phyloP scores from a whole-genome alignment of 805 yeast species.

The Candida railenensis region DNA sequence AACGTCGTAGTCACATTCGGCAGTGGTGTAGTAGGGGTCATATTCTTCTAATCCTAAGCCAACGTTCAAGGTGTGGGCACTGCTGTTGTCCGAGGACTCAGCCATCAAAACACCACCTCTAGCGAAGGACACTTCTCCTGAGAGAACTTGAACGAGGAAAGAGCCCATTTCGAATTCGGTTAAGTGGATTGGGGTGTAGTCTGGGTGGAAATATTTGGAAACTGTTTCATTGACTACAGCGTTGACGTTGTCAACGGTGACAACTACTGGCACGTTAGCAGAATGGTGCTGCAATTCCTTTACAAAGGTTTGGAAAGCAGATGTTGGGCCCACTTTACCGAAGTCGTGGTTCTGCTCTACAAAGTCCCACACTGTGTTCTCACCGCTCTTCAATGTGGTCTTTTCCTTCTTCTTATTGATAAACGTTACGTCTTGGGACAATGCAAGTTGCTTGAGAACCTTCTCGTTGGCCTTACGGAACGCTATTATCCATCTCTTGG shows the following conservation, averaged over 20 bases:
- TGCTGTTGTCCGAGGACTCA: slow-evolving; percentile 53
- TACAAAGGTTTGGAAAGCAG: slow-evolving; percentile 53
- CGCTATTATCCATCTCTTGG: slow-evolving; percentile 58
- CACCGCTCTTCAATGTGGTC: slow-evolving; percentile 29
- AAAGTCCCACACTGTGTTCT: slow-evolving; percentile 45
- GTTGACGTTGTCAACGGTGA: slow-evolving; percentile 76
- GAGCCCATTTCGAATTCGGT: slow-evolving; percentile 64
- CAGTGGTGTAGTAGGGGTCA: slow-evolving; percentile 53
- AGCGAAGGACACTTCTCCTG: slow-evolving; percentile 52
- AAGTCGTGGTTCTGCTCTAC: slow-evolving; percentile 37
- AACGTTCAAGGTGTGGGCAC: slow-evolving; percentile 55
- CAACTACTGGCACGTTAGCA: slow-evolving; percentile 51
- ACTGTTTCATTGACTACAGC: slow-evolving; percentile 53
- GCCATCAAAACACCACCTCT: slow-evolving; percentile 69
- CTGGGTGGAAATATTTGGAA: slow-evolving; percentile 59
- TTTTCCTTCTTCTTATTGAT: slow-evolving; percentile 29
- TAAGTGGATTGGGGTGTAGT: slow-evolving; percentile 56
- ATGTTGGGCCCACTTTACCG: slow-evolving; percentile 37
- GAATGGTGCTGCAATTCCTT: slow-evolving; percentile 54
- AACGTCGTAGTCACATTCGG: slow-evolving; percentile 53
- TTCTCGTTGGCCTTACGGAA: slow-evolving; percentile 33
- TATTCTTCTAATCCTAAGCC: slow-evolving; percentile 53
- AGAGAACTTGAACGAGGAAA: slow-evolving; percentile 50
- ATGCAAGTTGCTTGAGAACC: slow-evolving; percentile 31
- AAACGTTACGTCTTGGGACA: slow-evolving; percentile 34